A percentile compares a stretch with the other conserved stretches of the same genome.
phyloP scores from a whole-genome alignment of 2,329 filamentous ascomycete species.

The Ilyonectria destructans region DNA sequence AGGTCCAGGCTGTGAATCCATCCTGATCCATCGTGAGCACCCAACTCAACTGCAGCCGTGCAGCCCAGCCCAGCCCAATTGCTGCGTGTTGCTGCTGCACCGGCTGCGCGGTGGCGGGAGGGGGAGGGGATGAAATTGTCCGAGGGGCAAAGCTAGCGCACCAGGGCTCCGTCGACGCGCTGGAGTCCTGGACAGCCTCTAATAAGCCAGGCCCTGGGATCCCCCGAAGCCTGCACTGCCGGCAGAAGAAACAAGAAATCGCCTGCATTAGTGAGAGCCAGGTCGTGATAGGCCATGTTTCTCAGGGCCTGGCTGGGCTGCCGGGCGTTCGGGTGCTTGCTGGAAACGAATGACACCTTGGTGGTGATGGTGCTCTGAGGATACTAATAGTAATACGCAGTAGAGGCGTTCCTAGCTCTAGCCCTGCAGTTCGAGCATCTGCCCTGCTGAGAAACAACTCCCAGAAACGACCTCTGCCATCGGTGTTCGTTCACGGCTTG shows the following conservation, averaged over 20 bases:
- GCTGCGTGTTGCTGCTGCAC: not conserved
- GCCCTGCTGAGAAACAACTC: not conserved
- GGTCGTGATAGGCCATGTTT: constrained; percentile 14
- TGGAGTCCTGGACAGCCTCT: not conserved
- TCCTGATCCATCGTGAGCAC: constrained; percentile 11
- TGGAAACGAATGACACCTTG: constrained; percentile 31
- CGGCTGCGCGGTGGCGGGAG: constrained; percentile 10
- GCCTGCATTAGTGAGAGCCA: constrained; percentile 9
- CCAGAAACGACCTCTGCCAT: constrained; percentile 6
- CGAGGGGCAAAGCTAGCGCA: constrained; percentile 23
- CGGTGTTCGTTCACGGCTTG: constrained; percentile 1
- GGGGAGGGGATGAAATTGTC: constrained; percentile 19
- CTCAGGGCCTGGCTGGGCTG: constrained; percentile 5
- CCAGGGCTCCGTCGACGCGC: constrained; percentile 3
- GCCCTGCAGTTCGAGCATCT: not conserved
- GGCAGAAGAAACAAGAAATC: constrained; percentile 19
- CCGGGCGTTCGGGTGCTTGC: constrained; percentile 3
- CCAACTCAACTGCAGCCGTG: not conserved
- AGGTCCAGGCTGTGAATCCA: constrained; percentile 21
- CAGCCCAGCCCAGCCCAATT: not conserved
- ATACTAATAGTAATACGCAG: not conserved
- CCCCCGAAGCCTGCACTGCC: constrained; percentile 5
- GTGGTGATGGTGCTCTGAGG: constrained; percentile 18
- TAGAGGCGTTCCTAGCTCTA: not conserved
- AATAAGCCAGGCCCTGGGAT: not conserved